Base-by-base conservation (phyloP, 2,329 filamentous ascomycete genomes). In the Arachnomyces sp. region DNA sequence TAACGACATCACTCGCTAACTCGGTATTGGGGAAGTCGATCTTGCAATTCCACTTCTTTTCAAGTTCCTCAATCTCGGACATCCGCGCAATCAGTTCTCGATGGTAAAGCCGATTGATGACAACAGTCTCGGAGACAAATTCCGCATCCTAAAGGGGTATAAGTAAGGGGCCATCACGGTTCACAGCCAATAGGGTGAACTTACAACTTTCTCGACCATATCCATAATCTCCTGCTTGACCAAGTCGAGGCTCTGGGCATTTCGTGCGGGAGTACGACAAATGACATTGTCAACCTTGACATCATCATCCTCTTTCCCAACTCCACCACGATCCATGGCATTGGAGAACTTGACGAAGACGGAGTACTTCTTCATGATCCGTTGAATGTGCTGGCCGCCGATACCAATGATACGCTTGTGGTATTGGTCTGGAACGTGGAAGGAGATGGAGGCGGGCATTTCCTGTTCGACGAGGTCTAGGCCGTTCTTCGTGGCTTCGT, bases 321-420 rank as follows among this genome's bases (percentile, higher is more conserved):
- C 83, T 28, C 89, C 83, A 47, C 87, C 92, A 58, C 92, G 82
- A 59, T 98, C 92, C 89, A 96, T 96, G 12, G 92, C 92, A 54
- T 98, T 98, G 49, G 88, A 94, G 58, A 98, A 98, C 61, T 98
- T 98, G 68, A 98, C 92, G 55, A 98, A 98, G 51, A 98, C 92
- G 0, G 92, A 96, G 66, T 98, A 94, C 67, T 96, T 96, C 72
- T 98, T 96, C 92, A 98, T 98, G 69, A 98, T 96, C 40, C 90
- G 86, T 64, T 98, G 92, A 51, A 98, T 98, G 58, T 98, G 92
- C 61, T 96, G 90, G 7, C 92, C 92, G 45, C 92, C 92, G 54
- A 98, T 96, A 38, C 92, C 92, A 48, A 98, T 98, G 57, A 98
- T 98, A 36, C 92, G 88, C 70, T 98, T 98, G 67, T 98, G 92